These are phyloP conservation scores for Exserohilum rostratum DNA, from an alignment of 2,329 filamentous ascomycete species.

Conservation along the genomic window DNA sequence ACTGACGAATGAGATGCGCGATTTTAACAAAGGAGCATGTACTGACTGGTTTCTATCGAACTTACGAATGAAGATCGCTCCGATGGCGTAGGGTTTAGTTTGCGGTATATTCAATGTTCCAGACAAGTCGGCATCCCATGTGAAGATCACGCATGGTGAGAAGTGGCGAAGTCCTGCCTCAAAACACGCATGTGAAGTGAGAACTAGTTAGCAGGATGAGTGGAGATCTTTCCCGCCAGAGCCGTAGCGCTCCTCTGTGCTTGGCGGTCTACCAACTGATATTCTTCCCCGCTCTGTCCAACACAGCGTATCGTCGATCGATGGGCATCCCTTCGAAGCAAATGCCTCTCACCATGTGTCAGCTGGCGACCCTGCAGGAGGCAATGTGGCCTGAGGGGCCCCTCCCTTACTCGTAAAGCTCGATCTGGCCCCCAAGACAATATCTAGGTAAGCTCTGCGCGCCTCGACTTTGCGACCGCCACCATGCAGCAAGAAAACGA, in stretches of 20 bases:
- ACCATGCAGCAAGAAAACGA: slow-evolving; percentile 29
- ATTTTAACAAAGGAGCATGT: neutral
- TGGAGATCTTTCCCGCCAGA: slow-evolving; percentile 9
- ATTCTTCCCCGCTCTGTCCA: slow-evolving; percentile 10
- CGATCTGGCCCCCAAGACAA: neutral
- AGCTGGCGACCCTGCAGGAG: slow-evolving; percentile 3
- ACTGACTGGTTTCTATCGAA: neutral
- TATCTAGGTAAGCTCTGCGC: neutral
- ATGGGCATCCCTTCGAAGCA: slow-evolving; percentile 7
- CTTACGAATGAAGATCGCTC: neutral
- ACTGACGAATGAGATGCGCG: neutral
- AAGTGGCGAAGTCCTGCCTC: neutral
- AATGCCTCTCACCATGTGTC: slow-evolving; percentile 6
- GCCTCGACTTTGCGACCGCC: neutral
- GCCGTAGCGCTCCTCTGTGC: slow-evolving; percentile 8
- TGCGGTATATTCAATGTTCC: neutral
- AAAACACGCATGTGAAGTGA: slow-evolving; percentile 13
- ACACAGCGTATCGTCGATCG: slow-evolving; percentile 12
- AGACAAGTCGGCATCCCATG: neutral
- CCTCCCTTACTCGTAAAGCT: neutral
- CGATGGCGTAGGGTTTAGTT: neutral
- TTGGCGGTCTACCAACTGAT: slow-evolving; percentile 8
- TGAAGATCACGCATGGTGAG: neutral
- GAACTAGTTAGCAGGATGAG: slow-evolving; percentile 4
- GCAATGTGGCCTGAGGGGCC: slow-evolving; percentile 3